Evolutionary conservation across 2,329 filamentous ascomycete genomes (phyloP).

Genomic region (Xylaria sp.): DNA sequence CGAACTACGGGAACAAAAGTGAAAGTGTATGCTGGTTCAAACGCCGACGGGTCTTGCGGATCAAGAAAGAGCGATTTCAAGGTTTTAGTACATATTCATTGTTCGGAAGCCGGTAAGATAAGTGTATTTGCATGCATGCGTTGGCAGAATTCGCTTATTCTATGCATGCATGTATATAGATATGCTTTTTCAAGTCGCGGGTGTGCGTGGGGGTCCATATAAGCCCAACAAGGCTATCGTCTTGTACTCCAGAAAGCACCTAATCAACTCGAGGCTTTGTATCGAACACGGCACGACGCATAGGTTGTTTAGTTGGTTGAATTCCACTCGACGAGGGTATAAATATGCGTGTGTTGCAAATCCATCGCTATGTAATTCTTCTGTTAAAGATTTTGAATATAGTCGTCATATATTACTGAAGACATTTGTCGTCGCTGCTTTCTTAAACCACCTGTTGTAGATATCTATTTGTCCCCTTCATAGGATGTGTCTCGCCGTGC

Average conservation of each 20-base stretch:
- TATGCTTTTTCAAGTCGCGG: constrained; percentile 6
- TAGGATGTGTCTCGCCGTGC: background rate
- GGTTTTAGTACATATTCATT: background rate
- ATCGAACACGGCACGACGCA: background rate
- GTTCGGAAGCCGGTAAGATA: background rate
- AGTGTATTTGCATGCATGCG: constrained; percentile 5
- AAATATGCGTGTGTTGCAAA: constrained; percentile 32
- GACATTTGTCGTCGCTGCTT: constrained; percentile 13
- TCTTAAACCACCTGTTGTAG: constrained; percentile 1
- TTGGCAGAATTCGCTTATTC: constrained; percentile 1
- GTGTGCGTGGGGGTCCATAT: constrained; percentile 12
- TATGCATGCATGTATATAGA: constrained; percentile 9
- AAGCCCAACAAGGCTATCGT: constrained; percentile 14
- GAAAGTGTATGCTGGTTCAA: background rate
- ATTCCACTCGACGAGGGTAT: constrained; percentile 23
- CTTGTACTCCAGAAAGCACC: background rate
- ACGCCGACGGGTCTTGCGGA: background rate
- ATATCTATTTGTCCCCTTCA: background rate
- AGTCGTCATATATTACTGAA: constrained; percentile 7
- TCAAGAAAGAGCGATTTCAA: background rate
- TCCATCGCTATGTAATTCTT: constrained; percentile 27
- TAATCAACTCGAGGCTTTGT: background rate
- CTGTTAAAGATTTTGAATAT: constrained; percentile 2
- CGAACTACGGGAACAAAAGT: background rate
- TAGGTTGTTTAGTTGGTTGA: background rate